Base-by-base conservation (phyloP, 805 yeast species). In the Yarrowia sp. region DNA sequence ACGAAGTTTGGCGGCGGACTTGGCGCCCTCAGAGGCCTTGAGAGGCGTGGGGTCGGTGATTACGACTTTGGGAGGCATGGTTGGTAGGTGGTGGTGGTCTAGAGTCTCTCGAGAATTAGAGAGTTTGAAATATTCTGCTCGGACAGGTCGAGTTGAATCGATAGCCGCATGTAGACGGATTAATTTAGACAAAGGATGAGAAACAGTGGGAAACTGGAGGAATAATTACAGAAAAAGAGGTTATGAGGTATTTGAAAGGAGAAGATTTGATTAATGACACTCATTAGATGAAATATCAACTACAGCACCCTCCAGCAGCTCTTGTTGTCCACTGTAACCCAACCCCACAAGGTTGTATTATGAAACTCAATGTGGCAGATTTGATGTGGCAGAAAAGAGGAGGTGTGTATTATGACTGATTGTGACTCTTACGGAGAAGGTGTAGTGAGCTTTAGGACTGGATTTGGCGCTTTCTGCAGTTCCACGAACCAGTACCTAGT, bases 1-100 rank as follows among this genome's bases (percentile, higher is more conserved):
- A n/a, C 82, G 74, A 26, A 80, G 73, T 65, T 75, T 77, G 11
- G 82, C 82, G 1, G 82, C 81, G 10, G 74, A 69, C 19, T 74
- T 74, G 16, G 82, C 82, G 8, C 75, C 77, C 50, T 73, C 79
- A 40, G 80, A 77, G n/a, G 81, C 77, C 19, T 68, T 72, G 7
- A 77, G 77, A 64, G 74, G 76, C 64, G 74, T 75, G 4, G 81
- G 82, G 42, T 79, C 77, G 22, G 74, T 73, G 12, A 74, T 71
- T 19, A 73, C 70, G 53, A 78, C 72, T 59, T 70, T 72, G 22
- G 77, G 77, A 9, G 73, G 69, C 69, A 56, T 70, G 67, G 32
- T 61, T 52, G 32, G 32, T 14, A 19, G 65, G 50, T 59, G 50
- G 15, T 15, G 38, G 14, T 19, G 46, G 43, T 41, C n/a, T 7